Conservation (phyloP, 805 yeast genomes). For the Nakazawaea molendinolei region DNA sequence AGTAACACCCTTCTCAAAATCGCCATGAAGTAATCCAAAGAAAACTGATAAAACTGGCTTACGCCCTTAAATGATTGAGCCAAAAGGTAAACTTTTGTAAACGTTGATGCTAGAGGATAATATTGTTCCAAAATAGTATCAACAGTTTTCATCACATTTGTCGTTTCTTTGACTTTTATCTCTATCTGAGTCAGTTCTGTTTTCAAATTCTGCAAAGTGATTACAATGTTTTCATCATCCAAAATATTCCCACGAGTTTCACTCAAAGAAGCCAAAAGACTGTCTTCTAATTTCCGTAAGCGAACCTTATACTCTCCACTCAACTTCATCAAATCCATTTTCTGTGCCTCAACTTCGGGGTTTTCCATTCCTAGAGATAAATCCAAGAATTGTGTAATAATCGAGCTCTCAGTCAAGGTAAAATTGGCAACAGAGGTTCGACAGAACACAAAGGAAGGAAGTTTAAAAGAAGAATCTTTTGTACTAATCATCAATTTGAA, state of each 20-base stretch:
- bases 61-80: slow-evolving; percentile 34
- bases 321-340: slow-evolving; percentile 44
- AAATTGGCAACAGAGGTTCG: slow-evolving; percentile 64
- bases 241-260: slow-evolving; percentile 54
- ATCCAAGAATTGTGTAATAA: slow-evolving; percentile 59
- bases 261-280: slow-evolving; percentile 51
- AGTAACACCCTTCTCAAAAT: slow-evolving; percentile 28
- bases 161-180: slow-evolving; percentile 46
- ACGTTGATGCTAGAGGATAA: slow-evolving; percentile 46
- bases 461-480: slow-evolving; percentile 39
- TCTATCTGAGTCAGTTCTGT: slow-evolving; percentile 50
- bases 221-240: slow-evolving; percentile 56
- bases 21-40: slow-evolving; percentile 37
- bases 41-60: slow-evolving; percentile 53
- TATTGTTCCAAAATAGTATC: slow-evolving; percentile 41
- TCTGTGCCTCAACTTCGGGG: slow-evolving; percentile 62
- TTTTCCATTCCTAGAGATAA: slow-evolving; percentile 43
- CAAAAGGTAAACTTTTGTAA: slow-evolving; percentile 43
- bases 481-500: slow-evolving; percentile 61
- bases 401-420: slow-evolving; percentile 59
- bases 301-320: slow-evolving; percentile 54
- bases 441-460: slow-evolving; percentile 53
- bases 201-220: slow-evolving; percentile 60
- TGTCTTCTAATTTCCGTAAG: slow-evolving; percentile 49
- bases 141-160: slow-evolving; percentile 46